Evolutionary conservation across 768 basidiomycete species (phyloP).

Genomic region (Paxillus rubicundulus): DNA sequence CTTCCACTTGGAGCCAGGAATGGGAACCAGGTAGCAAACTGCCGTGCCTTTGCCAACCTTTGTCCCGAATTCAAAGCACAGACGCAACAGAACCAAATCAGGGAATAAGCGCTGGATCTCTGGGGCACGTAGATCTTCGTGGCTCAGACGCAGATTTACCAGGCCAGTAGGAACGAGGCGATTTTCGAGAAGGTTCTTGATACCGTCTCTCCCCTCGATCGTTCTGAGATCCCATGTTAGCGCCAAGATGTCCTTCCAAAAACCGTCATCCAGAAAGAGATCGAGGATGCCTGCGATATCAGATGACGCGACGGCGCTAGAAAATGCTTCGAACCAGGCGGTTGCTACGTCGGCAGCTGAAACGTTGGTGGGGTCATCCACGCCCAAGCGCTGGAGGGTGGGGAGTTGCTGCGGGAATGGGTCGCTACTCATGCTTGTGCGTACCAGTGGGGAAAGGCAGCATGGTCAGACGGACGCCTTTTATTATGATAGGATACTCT

Average conservation of each 20-base stretch:
- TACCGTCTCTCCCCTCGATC: slow-evolving; percentile 38
- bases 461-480: background rate
- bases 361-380: slow-evolving; percentile 17
- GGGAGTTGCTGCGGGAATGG: slow-evolving; percentile 27
- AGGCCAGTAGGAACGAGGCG: slow-evolving; percentile 32
- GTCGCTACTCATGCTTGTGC: slow-evolving; percentile 15
- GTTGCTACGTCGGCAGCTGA: slow-evolving; percentile 23
- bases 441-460: background rate
- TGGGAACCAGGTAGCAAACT: slow-evolving; percentile 50
- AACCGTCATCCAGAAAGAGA: slow-evolving; percentile 30
- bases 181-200: slow-evolving; percentile 39
- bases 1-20: background rate
- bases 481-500: background rate
- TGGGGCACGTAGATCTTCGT: slow-evolving; percentile 24
- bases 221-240: slow-evolving; percentile 58
- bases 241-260: slow-evolving; percentile 54
- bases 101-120: slow-evolving; percentile 42
- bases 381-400: slow-evolving; percentile 27
- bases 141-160: slow-evolving; percentile 16
- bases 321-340: slow-evolving; percentile 25
- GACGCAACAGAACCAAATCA: slow-evolving; percentile 57
- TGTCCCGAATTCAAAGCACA: slow-evolving; percentile 54
- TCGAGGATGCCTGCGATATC: slow-evolving; percentile 18
- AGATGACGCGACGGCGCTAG: slow-evolving; percentile 17
- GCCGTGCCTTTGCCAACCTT: slow-evolving; percentile 49